phyloP scores from a whole-genome alignment of 2,329 filamentous ascomycete genomes.

The Capronia epimyces region DNA sequence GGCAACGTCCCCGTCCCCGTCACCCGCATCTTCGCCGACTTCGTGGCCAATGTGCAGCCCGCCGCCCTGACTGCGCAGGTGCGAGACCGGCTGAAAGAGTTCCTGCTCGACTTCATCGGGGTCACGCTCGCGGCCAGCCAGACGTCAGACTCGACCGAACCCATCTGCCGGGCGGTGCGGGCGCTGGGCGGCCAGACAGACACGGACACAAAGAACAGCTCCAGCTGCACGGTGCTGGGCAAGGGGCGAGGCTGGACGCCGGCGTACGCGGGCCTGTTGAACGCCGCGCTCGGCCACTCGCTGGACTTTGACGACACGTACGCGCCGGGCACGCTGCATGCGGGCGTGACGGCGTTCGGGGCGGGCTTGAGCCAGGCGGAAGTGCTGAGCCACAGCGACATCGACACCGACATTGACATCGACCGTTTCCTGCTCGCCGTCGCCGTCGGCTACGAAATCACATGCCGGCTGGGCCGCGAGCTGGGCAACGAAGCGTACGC shows the following conservation, averaged over 20 bases:
- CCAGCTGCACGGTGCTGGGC: conserved; percentile 25
- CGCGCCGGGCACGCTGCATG: conserved; percentile 39
- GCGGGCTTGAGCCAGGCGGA: conserved; percentile 33
- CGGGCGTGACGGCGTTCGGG: conserved; percentile 37
- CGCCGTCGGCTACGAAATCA: conserved; percentile 34
- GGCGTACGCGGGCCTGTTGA: conserved; percentile 41
- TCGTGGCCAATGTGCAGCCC: conserved; percentile 16
- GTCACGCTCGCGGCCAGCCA: conserved; percentile 24
- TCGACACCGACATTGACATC: conserved; percentile 19
- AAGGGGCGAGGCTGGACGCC: conserved; percentile 27
- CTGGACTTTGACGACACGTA: conserved; percentile 46
- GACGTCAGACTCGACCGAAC: conserved; percentile 22
- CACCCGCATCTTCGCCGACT: conserved; percentile 19
- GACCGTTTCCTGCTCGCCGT: conserved; percentile 33
- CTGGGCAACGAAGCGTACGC: conserved; percentile 34
- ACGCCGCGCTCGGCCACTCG: conserved; percentile 41
- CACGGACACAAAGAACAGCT: no score
- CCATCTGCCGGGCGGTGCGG: conserved; percentile 21
- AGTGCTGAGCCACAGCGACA: conserved; percentile 24
- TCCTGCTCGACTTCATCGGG: conserved; percentile 27
- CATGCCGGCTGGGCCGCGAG: conserved; percentile 33
- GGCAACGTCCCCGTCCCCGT: conserved; percentile 13
- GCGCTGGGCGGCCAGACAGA: conserved; percentile 17
- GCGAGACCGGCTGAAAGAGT: conserved; percentile 23
- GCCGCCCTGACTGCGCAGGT: conserved; percentile 15